Evolutionary conservation across 352 stramenopile genomes (phyloP), one percentile per base, ranked within the genome.

Genomic region (Globisporangium viniferum): DNA sequence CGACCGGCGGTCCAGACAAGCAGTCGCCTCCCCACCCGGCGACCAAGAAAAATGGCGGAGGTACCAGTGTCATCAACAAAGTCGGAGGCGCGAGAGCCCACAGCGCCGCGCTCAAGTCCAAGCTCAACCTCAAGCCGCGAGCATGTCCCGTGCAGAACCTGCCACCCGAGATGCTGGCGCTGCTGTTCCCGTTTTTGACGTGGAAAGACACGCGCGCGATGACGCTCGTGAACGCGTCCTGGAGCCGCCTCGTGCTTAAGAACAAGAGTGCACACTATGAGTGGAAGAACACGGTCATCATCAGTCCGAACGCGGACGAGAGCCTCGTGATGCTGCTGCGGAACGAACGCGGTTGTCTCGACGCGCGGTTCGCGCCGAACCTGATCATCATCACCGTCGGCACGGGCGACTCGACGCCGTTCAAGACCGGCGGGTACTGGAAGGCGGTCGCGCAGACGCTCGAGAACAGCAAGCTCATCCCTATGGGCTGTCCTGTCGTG

Each of bases 161-260:
- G n/a, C 77, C 80, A 2, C 46, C 66, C 33, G 82, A 90, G 41
- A 65, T 90, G 29, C 71, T 82, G 59, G 73, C 71, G 59, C 73
- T 64, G 54, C 48, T 90, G 20, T 62, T 86, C 57, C 71, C 68
- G 51, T 81, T 84, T 24, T 49, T 90, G 49, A 75, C 72, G 44
- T 90, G 80, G 80, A 71, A 67, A 60, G 78, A 84, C 59, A 86
- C 77, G 9, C 68, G 57, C 10, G 64, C 70, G 56, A 75, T 89
- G 70, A 48, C 58, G 44, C 67, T 63, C 10, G 77, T 82, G 31
- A 80, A 72, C 48, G 65, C 55, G 2, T 65, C 62, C 51, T 84
- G 72, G 75, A 60, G 57, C 31, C 33, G 44, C 2, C 31, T 75
- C 7, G 63, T 82, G 39, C 67, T 62, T 1, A 57, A 58, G 5